Percentiles rank a stretch among this genome's conserved stretches.
phyloP scores from a whole-genome alignment of 208 protist genomes.

The Acanthamoeba polyphaga region DNA sequence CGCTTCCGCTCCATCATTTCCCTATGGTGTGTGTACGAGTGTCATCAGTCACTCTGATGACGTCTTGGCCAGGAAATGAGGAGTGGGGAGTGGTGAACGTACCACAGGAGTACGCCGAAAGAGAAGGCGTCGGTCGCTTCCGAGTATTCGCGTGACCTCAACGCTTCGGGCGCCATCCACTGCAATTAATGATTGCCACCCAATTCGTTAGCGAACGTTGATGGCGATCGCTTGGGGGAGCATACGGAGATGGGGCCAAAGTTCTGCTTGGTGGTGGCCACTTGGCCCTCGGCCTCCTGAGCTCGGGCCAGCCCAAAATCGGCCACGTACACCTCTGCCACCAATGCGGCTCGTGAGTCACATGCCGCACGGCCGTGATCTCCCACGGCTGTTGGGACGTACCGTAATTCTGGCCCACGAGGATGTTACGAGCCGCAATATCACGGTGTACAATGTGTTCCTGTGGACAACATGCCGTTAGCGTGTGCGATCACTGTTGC shows the following conservation, averaged over 20 bases:
- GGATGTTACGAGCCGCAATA: constrained; percentile 66
- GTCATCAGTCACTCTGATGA: neutral
- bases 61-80: neutral
- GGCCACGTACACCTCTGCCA: constrained; percentile 66
- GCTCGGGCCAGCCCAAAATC: constrained; percentile 69
- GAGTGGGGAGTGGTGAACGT: neutral
- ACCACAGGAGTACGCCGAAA: constrained; percentile 70
- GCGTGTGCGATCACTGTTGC: neutral
- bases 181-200: neutral
- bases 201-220: neutral
- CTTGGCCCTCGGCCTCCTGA: neutral
- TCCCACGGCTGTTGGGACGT: neutral
- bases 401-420: constrained; percentile 65
- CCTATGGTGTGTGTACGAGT: neutral
- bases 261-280: constrained; percentile 62
- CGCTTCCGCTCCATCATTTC: constrained; percentile 63
- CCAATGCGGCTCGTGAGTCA: neutral
- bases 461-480: neutral
- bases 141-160: constrained; percentile 58
- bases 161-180: constrained; percentile 76
- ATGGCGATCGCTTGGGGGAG: too few species aligned
- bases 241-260: constrained; percentile 68
- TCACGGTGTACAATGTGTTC: constrained; percentile 54
- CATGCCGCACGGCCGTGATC: too few species aligned
- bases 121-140: constrained; percentile 69